phyloP scores from a whole-genome alignment of 2,329 filamentous ascomycete genomes.

The Alternaria consortialis region DNA sequence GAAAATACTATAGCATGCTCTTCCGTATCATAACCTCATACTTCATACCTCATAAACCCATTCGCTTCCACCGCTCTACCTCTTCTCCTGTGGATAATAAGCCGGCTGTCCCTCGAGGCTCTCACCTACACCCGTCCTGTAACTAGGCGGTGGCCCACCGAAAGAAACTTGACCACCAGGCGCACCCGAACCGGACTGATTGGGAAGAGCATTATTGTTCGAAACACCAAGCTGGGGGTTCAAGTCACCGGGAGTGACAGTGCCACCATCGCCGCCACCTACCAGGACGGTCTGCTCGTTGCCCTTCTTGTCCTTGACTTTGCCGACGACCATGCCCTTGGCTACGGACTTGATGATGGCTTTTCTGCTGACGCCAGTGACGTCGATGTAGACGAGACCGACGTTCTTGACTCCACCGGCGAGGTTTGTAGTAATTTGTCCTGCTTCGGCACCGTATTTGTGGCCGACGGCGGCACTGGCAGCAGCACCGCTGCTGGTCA shows the following conservation, averaged over 20 bases:
- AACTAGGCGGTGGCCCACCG: slow-evolving; percentile 47
- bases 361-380: slow-evolving; percentile 86
- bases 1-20: neutral
- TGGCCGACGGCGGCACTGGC: slow-evolving; percentile 88
- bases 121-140: slow-evolving; percentile 48
- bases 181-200: slow-evolving; percentile 29
- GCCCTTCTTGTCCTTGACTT: slow-evolving; percentile 77
- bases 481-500: slow-evolving; percentile 78
- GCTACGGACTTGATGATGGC: slow-evolving; percentile 94
- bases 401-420: slow-evolving; percentile 94
- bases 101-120: slow-evolving; percentile 47
- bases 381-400: slow-evolving; percentile 95
- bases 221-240: slow-evolving; percentile 37
- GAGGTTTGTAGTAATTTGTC: slow-evolving; percentile 76
- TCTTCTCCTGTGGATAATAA: slow-evolving; percentile 48
- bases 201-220: slow-evolving; percentile 43
- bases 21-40: slow-evolving; percentile 30
- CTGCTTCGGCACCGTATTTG: slow-evolving; percentile 86
- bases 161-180: slow-evolving; percentile 47
- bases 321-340: slow-evolving; percentile 90
- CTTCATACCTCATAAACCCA: slow-evolving; percentile 33
- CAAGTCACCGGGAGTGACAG: slow-evolving; percentile 52
- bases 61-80: slow-evolving; percentile 17
- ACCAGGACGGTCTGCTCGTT: slow-evolving; percentile 72
- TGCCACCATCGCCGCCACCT: slow-evolving; percentile 69